Evolutionary conservation across 306 rosid genomes (phyloP).

Genomic region (Corylus americana): DNA sequence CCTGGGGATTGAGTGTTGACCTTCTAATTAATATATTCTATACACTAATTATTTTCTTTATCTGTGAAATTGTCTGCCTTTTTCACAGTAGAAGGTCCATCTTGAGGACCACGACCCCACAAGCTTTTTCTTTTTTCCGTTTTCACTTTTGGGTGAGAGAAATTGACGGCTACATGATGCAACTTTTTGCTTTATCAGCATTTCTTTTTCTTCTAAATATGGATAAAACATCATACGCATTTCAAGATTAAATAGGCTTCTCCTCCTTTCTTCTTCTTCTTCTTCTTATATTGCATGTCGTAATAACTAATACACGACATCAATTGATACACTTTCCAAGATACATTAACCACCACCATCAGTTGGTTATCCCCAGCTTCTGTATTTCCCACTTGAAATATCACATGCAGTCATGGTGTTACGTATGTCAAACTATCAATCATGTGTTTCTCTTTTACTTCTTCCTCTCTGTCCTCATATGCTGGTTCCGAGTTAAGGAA

Average conservation of each 20-base stretch:
- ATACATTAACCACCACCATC: background rate
- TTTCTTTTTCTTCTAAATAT: background rate
- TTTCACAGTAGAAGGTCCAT: background rate
- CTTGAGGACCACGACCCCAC: background rate
- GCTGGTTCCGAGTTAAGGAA: background rate
- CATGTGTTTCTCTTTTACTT: too few relatives aligned
- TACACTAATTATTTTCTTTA: background rate
- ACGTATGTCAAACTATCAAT: too few relatives aligned
- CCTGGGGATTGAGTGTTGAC: slow-evolving; percentile 21
- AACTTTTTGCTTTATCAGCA: background rate
- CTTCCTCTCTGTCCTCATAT: background rate
- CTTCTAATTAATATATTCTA: background rate
- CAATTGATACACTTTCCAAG: background rate
- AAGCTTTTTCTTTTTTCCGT: slow-evolving; percentile 2
- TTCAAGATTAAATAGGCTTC: background rate
- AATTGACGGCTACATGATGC: background rate
- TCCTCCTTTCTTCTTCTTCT: background rate
- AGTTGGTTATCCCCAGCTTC: too few relatives aligned
- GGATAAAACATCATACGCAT: background rate
- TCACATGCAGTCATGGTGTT: background rate
- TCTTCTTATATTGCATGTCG: background rate
- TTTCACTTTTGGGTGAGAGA: slow-evolving; percentile 3
- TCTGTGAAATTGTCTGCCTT: slow-evolving; percentile 1
- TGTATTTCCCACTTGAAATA: background rate
- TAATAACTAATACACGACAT: background rate